Conservation (phyloP, 176 grass and related monocot species). For the Bromus sterilis region DNA sequence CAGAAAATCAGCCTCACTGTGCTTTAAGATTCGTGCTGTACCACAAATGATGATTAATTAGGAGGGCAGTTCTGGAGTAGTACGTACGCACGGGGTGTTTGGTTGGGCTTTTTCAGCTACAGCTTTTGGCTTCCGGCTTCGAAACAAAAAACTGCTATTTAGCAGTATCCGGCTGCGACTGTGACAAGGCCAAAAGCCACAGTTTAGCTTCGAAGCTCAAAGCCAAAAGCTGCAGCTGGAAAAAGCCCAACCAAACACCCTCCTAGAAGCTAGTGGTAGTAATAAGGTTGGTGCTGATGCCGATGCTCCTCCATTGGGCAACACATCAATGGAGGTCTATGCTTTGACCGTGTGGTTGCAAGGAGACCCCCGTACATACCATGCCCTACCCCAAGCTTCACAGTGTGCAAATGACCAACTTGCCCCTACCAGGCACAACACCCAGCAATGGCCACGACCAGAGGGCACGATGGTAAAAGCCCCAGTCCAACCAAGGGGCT, state of each 20-base stretch:
- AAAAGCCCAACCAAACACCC: neutral
- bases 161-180: too few relatives aligned
- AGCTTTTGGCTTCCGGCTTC: too few relatives aligned
- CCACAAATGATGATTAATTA: neutral
- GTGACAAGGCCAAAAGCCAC: too few relatives aligned
- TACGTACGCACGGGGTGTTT: too few relatives aligned
- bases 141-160: too few relatives aligned
- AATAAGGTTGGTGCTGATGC: neutral
- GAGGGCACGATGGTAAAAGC: slow-evolving; percentile 10
- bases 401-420: slow-evolving; percentile 5
- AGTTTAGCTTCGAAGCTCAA: too few relatives aligned
- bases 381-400: neutral
- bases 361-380: neutral
- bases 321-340: slow-evolving; percentile 9
- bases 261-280: neutral
- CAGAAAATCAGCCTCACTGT: neutral
- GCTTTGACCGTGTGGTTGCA: slow-evolving; percentile 46
- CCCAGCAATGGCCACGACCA: too few relatives aligned
- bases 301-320: slow-evolving; percentile 27
- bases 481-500: neutral
- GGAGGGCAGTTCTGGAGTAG: neutral
- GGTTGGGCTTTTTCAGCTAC: too few relatives aligned
- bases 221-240: too few relatives aligned
- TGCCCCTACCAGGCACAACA: neutral
- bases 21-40: neutral